These are phyloP conservation scores for Magnolia sinica DNA, from an alignment of 164 flowering plant species.

Conservation along the genomic window DNA sequence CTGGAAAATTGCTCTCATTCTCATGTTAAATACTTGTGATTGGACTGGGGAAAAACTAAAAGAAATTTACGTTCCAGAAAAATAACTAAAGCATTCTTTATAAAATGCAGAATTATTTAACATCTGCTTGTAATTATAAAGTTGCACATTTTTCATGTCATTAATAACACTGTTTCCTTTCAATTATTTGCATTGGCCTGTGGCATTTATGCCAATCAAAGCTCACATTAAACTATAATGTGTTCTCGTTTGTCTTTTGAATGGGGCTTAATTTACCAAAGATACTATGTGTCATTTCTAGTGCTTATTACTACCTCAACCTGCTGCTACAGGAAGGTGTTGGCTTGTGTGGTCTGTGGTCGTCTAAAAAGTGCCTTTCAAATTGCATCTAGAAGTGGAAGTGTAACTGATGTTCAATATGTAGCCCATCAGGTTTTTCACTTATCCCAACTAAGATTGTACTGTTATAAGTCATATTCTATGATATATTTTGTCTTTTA, in stretches of 20 bases:
- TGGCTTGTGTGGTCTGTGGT: constrained; percentile 99
- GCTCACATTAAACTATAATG: not conserved
- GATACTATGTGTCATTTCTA: not conserved
- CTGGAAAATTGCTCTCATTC: no score
- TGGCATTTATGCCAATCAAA: not conserved
- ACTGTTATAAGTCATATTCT: not conserved
- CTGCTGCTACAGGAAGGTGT: constrained; percentile 70
- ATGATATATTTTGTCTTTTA: not conserved
- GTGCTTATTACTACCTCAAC: not conserved
- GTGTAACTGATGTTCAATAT: constrained; percentile 97
- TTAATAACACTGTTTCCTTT: not conserved
- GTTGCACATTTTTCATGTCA: not conserved
- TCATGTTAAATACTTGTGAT: not conserved
- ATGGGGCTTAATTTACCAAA: not conserved
- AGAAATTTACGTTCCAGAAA: no score
- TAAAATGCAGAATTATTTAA: no score
- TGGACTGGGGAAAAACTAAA: no score
- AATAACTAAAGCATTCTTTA: no score
- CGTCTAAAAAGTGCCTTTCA: constrained; percentile 98
- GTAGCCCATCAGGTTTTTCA: constrained; percentile 91
- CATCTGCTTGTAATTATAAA: not conserved
- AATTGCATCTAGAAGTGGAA: constrained; percentile 94
- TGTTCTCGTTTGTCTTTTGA: not conserved
- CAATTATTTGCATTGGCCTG: no score
- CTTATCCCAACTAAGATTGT: not conserved